Conservation (phyloP, 2,329 filamentous ascomycete genomes). For the Phaeoacremonium minimum region DNA sequence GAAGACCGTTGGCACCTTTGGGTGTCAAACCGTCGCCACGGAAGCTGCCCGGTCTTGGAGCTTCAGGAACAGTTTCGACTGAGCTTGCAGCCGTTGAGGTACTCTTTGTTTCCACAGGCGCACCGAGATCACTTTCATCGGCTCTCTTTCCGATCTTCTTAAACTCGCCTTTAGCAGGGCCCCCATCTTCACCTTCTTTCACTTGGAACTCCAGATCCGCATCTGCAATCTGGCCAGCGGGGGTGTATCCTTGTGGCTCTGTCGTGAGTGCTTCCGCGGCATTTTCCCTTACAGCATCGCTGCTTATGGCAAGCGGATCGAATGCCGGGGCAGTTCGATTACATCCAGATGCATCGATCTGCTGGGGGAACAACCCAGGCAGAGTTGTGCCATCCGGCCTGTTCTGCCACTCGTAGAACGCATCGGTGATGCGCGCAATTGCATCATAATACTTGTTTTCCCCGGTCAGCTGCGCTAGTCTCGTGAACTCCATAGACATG, state of each 20-base stretch:
- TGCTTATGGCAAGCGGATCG: no score
- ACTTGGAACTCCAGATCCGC: constrained; percentile 20
- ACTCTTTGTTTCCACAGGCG: neutral
- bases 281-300: constrained; percentile 23
- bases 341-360: constrained; percentile 76
- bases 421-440: constrained; percentile 78
- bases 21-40: constrained; percentile 18
- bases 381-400: constrained; percentile 53
- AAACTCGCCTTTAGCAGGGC: constrained; percentile 13
- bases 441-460: constrained; percentile 86
- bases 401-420: constrained; percentile 71
- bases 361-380: constrained; percentile 76
- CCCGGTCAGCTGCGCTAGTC: constrained; percentile 79
- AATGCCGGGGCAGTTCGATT: constrained; percentile 47
- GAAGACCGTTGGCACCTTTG: constrained; percentile 26
- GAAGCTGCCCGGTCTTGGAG: neutral
- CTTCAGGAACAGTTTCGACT: constrained; percentile 1
- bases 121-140: neutral
- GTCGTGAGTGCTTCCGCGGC: constrained; percentile 21
- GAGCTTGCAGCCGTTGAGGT: neutral
- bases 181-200: constrained; percentile 15
- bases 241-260: constrained; percentile 22
- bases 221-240: constrained; percentile 10
- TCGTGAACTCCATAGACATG: constrained; percentile 82
- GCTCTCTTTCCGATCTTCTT: constrained; percentile 5